Percentiles rank a stretch among this genome's conserved stretches.
Evolutionary conservation across 805 yeast species (phyloP).

Genomic region (Metschnikowia gelsemii): DNA sequence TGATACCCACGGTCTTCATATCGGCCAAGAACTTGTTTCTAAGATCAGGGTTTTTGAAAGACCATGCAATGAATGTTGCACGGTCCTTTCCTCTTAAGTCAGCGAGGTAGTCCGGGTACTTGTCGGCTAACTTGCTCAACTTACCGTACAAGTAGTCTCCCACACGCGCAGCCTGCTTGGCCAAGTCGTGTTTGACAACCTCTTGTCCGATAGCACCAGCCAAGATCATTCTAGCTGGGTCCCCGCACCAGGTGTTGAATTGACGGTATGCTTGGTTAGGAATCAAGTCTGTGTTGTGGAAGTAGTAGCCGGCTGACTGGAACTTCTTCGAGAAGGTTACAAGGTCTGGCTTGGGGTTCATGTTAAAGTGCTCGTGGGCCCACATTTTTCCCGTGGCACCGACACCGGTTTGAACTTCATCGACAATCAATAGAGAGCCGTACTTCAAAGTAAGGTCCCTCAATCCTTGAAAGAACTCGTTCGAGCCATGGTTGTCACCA

Average conservation of each 20-base stretch:
- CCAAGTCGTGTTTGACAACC: slow-evolving; percentile 58
- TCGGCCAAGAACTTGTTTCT: slow-evolving; percentile 63
- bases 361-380: slow-evolving; percentile 85
- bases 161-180: slow-evolving; percentile 53
- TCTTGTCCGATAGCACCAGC: slow-evolving; percentile 73
- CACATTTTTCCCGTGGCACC: slow-evolving; percentile 85
- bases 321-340: slow-evolving; percentile 87
- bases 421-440: slow-evolving; percentile 71
- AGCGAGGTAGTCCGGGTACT: slow-evolving; percentile 52
- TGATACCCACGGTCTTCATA: slow-evolving; percentile 65
- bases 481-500: slow-evolving; percentile 85
- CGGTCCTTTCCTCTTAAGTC: slow-evolving; percentile 72
- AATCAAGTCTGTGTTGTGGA: slow-evolving; percentile 67
- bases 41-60: slow-evolving; percentile 49
- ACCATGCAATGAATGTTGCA: slow-evolving; percentile 86
- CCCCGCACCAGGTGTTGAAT: slow-evolving; percentile 94
- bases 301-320: slow-evolving; percentile 87
- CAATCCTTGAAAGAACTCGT: slow-evolving; percentile 75
- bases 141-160: slow-evolving; percentile 65
- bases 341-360: slow-evolving; percentile 74
- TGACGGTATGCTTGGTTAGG: slow-evolving; percentile 83
- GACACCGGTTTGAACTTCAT: slow-evolving; percentile 88
- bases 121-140: slow-evolving; percentile 50
- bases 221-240: slow-evolving; percentile 75
- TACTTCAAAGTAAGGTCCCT: slow-evolving; percentile 72